Evolutionary conservation across 2,329 filamentous ascomycete species (phyloP), one percentile per base, ranked within the genome.

Genomic region (Piedraia hortae): DNA sequence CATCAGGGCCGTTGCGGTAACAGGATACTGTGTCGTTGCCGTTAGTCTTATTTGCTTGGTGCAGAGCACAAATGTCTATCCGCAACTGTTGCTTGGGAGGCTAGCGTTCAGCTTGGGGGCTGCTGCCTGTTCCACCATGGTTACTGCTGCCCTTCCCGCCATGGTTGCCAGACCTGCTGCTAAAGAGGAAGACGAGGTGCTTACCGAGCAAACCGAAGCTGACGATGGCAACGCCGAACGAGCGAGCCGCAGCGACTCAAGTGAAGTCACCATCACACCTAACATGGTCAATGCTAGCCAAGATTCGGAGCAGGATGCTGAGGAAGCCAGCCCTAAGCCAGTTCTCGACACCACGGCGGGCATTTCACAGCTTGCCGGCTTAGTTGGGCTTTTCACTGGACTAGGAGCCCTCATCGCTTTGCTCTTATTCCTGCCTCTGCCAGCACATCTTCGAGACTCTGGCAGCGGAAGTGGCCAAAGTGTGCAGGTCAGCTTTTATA

Each of bases 311-410:
- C 10, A 24, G 14, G 13, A 24, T 21, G 10, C 19, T 5, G 18
- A 10, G 15, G 22, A 27, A 11, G 11, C 6, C n/a, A 10, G 12
- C 12, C 16, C 27, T 13, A 21, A 24, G 9, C 16, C 19, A 11
- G 15, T 11, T 4, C 15, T 21, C 10, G 23, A 34, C 6, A 26
- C 21, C 4, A 19, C 26, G 11, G 29, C 31, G 25, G 19, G 28
- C 15, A 24, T 34, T 7, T 40, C 46, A 16, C 54, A 63, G 28
- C 57, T 97, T 12, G 82, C 85, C 9, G 85, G 85, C 0, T 65
- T 80, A 22, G 85, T 97, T 4, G 85, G 85, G 4, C 53, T 90
- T 26, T 89, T 88, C 41, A 90, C 85, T 5, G 85, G 85, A 12
- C 75, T 74, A 35, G 85, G 85, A 28, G 85, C 85, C 8, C 56